Conservation (phyloP, 352 stramenopile genomes). For the Phytopythium mirpurense region DNA sequence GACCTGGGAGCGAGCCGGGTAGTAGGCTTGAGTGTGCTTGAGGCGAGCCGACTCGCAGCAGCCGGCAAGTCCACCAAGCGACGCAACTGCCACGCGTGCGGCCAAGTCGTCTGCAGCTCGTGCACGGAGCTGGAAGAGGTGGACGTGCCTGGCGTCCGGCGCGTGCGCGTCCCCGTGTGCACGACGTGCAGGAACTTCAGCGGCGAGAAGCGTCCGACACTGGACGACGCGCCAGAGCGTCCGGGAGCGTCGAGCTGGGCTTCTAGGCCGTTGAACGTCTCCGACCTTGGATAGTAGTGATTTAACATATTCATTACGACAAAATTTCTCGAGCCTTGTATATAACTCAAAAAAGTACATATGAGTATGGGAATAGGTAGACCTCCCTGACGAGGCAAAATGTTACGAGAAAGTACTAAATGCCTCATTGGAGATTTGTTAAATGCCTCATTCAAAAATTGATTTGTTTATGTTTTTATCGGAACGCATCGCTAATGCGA, state of each 20-base stretch:
- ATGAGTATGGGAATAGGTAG: too few species aligned
- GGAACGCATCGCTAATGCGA: too few species aligned
- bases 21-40: background rate
- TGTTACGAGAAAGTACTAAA: too few species aligned
- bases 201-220: slow-evolving; percentile 4
- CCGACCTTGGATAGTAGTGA: background rate
- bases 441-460: too few species aligned
- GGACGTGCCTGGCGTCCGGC: slow-evolving; percentile 22
- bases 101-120: slow-evolving; percentile 40
- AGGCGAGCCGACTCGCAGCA: slow-evolving; percentile 6
- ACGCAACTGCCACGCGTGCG: slow-evolving; percentile 47
- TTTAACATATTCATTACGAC: too few species aligned
- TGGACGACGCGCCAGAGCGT: background rate
- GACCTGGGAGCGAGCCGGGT: background rate
- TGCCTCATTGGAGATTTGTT: too few species aligned
- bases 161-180: slow-evolving; percentile 22
- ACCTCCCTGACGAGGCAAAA: too few species aligned
- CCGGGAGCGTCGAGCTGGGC: background rate
- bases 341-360: too few species aligned
- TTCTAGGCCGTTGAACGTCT: background rate
- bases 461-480: too few species aligned
- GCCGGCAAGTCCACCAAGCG: slow-evolving; percentile 21
- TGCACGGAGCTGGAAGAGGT: slow-evolving; percentile 33
- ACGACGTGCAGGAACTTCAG: slow-evolving; percentile 21
- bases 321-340: too few species aligned